Conservation (phyloP, 306 rosid species). For the Clitoria ternatea region DNA sequence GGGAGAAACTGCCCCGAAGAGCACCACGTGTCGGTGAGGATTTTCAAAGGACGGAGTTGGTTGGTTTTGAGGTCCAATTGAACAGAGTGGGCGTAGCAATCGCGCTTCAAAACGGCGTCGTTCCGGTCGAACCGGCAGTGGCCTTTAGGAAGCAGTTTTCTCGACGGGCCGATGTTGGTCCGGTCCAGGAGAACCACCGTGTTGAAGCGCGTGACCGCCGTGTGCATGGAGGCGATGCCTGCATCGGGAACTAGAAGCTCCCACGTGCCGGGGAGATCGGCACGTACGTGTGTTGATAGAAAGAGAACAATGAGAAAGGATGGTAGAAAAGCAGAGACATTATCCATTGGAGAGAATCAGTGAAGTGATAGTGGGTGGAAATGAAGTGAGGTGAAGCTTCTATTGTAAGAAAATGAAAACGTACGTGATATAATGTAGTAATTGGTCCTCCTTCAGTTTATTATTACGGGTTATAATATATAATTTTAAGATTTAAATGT, state of each 20-base stretch:
- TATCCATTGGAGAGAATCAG: constrained; percentile 24
- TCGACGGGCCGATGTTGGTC: constrained; percentile 71
- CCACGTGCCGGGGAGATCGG: constrained; percentile 90
- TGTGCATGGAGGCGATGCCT: constrained; percentile 92
- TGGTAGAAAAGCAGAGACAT: not conserved
- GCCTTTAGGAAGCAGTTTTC: constrained; percentile 47
- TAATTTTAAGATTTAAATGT: too few relatives aligned
- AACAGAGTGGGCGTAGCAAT: constrained; percentile 85
- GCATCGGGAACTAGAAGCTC: constrained; percentile 60
- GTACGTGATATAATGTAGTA: not conserved
- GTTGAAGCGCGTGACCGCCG: constrained; percentile 85
- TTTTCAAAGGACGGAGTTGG: constrained; percentile 58
- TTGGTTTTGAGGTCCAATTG: constrained; percentile 52
- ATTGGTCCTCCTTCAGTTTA: too few relatives aligned
- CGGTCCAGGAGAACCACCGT: constrained; percentile 84
- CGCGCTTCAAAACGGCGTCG: constrained; percentile 52
- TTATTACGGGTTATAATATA: too few relatives aligned
- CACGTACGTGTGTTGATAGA: constrained; percentile 22
- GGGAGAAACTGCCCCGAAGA: constrained; percentile 89
- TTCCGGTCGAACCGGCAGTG: constrained; percentile 53
- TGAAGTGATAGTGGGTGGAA: not conserved
- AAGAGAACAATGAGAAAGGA: not conserved
- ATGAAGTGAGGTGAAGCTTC: constrained; percentile 15
- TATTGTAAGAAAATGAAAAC: not conserved
- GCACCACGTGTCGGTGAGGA: constrained; percentile 94